Evolutionary conservation across 305 asterid genomes (phyloP).

Genomic region (Rubia tinctorum): DNA sequence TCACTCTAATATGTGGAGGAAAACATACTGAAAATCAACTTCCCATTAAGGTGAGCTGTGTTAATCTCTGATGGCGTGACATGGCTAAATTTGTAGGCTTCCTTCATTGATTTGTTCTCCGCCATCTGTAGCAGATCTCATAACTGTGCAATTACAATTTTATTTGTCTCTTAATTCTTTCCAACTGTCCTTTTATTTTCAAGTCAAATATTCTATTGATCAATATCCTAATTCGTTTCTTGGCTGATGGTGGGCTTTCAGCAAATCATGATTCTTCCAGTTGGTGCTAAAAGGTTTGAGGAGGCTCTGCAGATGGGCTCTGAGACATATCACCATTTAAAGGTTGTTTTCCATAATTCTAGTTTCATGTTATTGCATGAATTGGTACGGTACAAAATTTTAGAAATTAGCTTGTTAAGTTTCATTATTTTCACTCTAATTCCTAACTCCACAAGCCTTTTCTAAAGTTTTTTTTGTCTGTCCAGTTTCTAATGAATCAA

Average conservation of each 20-base stretch:
- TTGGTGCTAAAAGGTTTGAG: conserved; percentile 83
- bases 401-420: too few species aligned
- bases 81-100: neutral
- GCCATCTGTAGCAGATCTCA: conserved; percentile 1
- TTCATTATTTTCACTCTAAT: neutral
- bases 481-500: neutral
- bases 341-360: conserved; percentile 44
- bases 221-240: conserved; percentile 1
- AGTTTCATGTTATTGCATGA: neutral
- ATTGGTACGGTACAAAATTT: neutral
- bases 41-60: conserved; percentile 60
- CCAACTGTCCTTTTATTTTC: conserved; percentile 6
- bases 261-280: conserved; percentile 92
- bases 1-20: conserved; percentile 93
- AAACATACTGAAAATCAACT: conserved; percentile 82
- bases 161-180: conserved; percentile 7
- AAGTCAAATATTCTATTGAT: conserved; percentile 1
- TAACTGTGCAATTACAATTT: neutral
- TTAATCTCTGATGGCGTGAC: conserved; percentile 8
- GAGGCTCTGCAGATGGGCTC: conserved; percentile 98
- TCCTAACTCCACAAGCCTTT: neutral
- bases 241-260: conserved; percentile 31
- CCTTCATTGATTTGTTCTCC: conserved; percentile 1
- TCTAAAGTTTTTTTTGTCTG: neutral
- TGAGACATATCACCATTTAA: conserved; percentile 92